These are phyloP conservation scores for Pseudisothecium myosuroides DNA, from an alignment of 225 moss, liverwort and hornwort species.

Conservation along the genomic window DNA sequence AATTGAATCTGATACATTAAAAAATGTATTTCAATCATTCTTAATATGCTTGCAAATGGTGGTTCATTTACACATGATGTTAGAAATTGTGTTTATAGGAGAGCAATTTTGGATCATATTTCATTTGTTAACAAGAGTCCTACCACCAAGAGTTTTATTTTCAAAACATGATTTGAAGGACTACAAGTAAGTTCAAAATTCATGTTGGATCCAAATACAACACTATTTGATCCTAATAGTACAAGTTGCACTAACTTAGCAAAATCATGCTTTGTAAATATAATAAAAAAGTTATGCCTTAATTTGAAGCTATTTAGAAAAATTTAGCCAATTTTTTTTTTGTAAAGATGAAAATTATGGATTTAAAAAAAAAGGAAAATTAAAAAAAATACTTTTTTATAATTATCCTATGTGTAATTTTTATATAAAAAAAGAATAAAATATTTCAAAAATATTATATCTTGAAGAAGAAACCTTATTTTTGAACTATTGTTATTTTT, in stretches of 20 bases:
- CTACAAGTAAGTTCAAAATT: not conserved
- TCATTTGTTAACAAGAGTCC: not conserved
- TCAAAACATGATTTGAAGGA: not conserved
- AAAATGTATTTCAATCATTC: not conserved
- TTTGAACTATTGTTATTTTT: not conserved
- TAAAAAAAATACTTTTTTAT: not conserved
- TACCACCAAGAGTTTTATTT: not conserved
- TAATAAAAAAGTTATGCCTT: not conserved
- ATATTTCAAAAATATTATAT: not conserved
- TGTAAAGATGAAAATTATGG: too few species aligned
- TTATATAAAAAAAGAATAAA: not conserved
- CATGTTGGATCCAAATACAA: not conserved
- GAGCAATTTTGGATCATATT: not conserved
- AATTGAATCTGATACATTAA: not conserved
- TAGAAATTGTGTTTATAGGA: not conserved
- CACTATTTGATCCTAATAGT: not conserved
- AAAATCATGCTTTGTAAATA: not conserved
- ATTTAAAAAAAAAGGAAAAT: not conserved
- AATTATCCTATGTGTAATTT: not conserved
- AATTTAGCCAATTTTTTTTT: too few species aligned
- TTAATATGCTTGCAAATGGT: not conserved
- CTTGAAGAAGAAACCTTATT: not conserved
- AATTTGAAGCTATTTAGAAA: not conserved
- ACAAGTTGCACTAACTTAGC: not conserved
- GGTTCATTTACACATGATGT: not conserved